Evolutionary conservation across 1,139 yeast genomes (phyloP).

Genomic region (Spencermartinsiella ligniputridi): DNA sequence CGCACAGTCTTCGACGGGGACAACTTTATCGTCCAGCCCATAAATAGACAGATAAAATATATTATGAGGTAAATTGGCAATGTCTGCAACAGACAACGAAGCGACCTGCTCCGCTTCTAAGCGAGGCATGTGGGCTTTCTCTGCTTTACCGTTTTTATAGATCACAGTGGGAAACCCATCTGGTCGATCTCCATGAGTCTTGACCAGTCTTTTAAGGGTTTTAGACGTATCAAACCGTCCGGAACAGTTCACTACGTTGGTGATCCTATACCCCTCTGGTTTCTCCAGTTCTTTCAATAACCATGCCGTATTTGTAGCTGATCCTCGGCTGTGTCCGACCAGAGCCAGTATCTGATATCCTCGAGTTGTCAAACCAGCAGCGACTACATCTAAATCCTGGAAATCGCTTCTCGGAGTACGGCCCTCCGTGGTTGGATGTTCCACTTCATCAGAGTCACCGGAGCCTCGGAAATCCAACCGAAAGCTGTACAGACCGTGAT

Average conservation of each 20-base stretch:
- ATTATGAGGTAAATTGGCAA: constrained; percentile 41
- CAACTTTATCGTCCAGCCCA: constrained; percentile 62
- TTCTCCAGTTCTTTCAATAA: constrained; percentile 43
- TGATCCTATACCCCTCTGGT: constrained; percentile 41
- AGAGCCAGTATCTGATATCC: constrained; percentile 41
- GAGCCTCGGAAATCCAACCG: constrained; percentile 85
- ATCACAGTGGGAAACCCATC: constrained; percentile 32
- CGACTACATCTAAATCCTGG: constrained; percentile 56
- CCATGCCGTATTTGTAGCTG: constrained; percentile 75
- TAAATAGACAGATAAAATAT: constrained; percentile 63
- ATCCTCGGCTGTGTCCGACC: constrained; percentile 79
- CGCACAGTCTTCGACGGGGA: constrained; percentile 62
- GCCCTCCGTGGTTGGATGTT: constrained; percentile 39
- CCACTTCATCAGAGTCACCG: constrained; percentile 66
- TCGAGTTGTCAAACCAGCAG: constrained; percentile 40
- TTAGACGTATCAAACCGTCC: constrained; percentile 47
- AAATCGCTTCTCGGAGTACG: constrained; percentile 60
- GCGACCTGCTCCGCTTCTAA: constrained; percentile 42
- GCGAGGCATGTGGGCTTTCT: constrained; percentile 41
- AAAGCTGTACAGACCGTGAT: constrained; percentile 57
- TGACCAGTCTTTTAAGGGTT: constrained; percentile 34
- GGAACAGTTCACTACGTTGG: constrained; percentile 66
- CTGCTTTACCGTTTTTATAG: constrained; percentile 51
- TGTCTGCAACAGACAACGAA: not conserved
- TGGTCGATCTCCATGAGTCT: constrained; percentile 18